These are phyloP conservation scores for Pleurotus giganteus DNA, from an alignment of 768 basidiomycete species.

Conservation along the genomic window DNA sequence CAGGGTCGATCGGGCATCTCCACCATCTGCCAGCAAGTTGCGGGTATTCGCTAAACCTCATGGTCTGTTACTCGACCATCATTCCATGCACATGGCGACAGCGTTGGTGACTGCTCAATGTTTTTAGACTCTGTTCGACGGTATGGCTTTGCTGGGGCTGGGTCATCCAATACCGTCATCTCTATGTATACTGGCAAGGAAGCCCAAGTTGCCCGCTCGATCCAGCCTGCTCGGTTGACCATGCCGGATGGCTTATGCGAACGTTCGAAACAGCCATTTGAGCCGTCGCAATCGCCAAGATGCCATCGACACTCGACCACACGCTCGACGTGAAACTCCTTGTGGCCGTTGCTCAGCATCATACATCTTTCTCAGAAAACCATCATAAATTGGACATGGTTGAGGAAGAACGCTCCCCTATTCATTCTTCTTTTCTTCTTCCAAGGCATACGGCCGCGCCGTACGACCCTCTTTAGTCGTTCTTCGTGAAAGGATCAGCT, in stretches of 20 bases:
- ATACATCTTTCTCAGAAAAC: not conserved
- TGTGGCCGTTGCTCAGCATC: not conserved
- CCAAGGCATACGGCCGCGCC: slow-evolving; percentile 7
- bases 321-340: slow-evolving; percentile 1
- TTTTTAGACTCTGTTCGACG: too few species aligned
- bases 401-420: not conserved
- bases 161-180: too few species aligned
- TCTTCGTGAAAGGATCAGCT: not conserved
- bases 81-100: too few species aligned
- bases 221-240: too few species aligned
- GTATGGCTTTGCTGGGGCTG: too few species aligned
- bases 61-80: too few species aligned
- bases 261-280: not conserved
- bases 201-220: not conserved
- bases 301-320: not conserved
- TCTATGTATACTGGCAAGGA: not conserved
- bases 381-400: not conserved
- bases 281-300: slow-evolving; percentile 7
- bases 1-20: too few species aligned
- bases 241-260: not conserved
- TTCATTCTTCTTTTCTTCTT: not conserved
- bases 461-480: not conserved
- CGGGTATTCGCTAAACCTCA: too few species aligned
- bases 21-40: too few species aligned
- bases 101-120: too few species aligned